Conservation (phyloP, 2,329 filamentous ascomycete genomes). For the Fusarium caatingaense region DNA sequence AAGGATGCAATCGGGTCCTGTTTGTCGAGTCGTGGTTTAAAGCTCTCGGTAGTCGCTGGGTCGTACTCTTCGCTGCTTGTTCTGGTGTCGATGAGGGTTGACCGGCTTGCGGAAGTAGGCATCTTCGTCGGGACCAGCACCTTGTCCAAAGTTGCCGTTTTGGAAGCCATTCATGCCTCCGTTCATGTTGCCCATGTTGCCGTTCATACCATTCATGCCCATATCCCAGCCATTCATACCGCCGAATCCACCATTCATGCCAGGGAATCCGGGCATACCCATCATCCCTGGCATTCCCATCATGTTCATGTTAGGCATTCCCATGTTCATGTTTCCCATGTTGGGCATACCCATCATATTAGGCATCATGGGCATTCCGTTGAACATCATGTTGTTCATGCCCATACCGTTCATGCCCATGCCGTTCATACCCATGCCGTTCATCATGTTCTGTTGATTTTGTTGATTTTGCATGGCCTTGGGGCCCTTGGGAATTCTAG, state of each 20-base stretch:
- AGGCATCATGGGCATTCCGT: constrained; percentile 56
- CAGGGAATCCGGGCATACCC: constrained; percentile 48
- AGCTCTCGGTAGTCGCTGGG: constrained; percentile 93
- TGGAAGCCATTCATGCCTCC: constrained; percentile 50
- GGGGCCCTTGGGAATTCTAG: constrained; percentile 72
- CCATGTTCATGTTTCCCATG: constrained; percentile 54
- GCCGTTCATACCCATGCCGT: constrained; percentile 60
- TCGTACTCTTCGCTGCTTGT: constrained; percentile 80
- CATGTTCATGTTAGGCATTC: constrained; percentile 50
- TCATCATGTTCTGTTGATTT: constrained; percentile 62
- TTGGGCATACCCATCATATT: constrained; percentile 55
- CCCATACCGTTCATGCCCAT: constrained; percentile 60
- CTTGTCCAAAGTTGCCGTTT: constrained; percentile 58
- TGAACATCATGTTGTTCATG: constrained; percentile 56
- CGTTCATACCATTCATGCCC: constrained; percentile 44
- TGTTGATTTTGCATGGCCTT: constrained; percentile 72
- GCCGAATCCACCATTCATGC: constrained; percentile 48
- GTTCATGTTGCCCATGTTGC: constrained; percentile 49
- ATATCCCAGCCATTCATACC: constrained; percentile 46
- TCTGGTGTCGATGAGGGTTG: constrained; percentile 91
- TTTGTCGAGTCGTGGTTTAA: constrained; percentile 51
- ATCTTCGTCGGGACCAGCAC: constrained; percentile 82
- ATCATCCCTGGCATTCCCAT: constrained; percentile 50
- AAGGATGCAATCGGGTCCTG: constrained; percentile 9
- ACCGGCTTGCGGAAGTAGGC: constrained; percentile 97